These are phyloP conservation scores for Globisporangium recalcitrans DNA, from an alignment of 352 stramenopile species.

Conservation along the genomic window DNA sequence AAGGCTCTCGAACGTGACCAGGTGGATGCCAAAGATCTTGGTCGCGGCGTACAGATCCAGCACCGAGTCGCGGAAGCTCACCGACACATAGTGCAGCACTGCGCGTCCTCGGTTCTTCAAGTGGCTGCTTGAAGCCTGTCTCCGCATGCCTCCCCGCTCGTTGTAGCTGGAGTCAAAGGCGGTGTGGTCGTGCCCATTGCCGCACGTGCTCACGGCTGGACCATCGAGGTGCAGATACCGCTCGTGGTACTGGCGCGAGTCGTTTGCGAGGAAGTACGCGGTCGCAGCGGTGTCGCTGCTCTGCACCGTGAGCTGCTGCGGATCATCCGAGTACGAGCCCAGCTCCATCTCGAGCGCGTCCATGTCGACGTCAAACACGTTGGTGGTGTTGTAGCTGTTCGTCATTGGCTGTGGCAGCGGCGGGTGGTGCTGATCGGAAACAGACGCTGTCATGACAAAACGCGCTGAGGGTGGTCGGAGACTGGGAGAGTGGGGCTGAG, in stretches of 20 bases:
- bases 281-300: slow-evolving; percentile 15
- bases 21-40: slow-evolving; percentile 71
- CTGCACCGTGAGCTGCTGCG: slow-evolving; percentile 8
- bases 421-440: background rate
- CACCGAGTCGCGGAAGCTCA: slow-evolving; percentile 51
- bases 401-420: background rate
- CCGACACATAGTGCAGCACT: slow-evolving; percentile 25
- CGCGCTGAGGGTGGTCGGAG: background rate
- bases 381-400: background rate
- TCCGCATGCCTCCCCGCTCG: background rate
- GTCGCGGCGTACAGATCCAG: slow-evolving; percentile 74
- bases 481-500: background rate
- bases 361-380: slow-evolving; percentile 4
- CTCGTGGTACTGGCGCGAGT: slow-evolving; percentile 7
- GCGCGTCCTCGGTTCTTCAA: slow-evolving; percentile 12
- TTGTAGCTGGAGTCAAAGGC: slow-evolving; percentile 12
- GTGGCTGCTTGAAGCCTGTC: slow-evolving; percentile 16
- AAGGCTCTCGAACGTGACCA: slow-evolving; percentile 74
- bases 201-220: slow-evolving; percentile 13
- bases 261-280: slow-evolving; percentile 11
- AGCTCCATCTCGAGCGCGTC: slow-evolving; percentile 12
- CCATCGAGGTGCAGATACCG: slow-evolving; percentile 12
- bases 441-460: background rate
- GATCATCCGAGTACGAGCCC: slow-evolving; percentile 1
- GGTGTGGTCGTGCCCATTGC: slow-evolving; percentile 21